Percentiles rank a stretch among this genome's conserved stretches.
Conservation (phyloP, 1,284 basidiomycete genomes). For the Limonomyces culmigenus region DNA sequence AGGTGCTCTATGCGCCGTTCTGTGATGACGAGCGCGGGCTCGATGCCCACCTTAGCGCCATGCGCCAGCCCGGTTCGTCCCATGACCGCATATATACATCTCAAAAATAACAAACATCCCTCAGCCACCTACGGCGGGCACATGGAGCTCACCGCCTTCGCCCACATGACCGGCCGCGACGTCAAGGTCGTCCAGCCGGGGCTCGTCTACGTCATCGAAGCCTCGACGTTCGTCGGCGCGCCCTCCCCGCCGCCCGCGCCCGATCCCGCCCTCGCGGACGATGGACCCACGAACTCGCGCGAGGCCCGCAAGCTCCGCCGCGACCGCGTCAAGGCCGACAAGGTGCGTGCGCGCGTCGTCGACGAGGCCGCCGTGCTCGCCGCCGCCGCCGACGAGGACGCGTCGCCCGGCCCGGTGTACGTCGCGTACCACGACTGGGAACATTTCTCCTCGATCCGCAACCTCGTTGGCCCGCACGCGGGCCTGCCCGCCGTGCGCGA, state of each 20-base stretch:
- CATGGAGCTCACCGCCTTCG: constrained; percentile 80
- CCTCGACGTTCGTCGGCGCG: constrained; percentile 7
- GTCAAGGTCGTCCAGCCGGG: constrained; percentile 89
- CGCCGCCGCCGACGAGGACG: constrained; percentile 9
- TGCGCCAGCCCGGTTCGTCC: constrained; percentile 51
- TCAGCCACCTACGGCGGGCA: constrained; percentile 82
- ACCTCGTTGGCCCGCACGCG: constrained; percentile 68
- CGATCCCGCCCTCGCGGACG: constrained; percentile 8
- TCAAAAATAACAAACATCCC: constrained; percentile 5
- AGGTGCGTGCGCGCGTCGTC: constrained; percentile 10
- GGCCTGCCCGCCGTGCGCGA: constrained; percentile 62
- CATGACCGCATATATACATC: constrained; percentile 5
- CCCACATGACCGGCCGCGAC: constrained; percentile 59
- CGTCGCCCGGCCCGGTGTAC: constrained; percentile 34
- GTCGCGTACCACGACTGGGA: constrained; percentile 87
- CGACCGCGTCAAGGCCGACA: constrained; percentile 19
- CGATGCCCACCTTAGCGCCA: constrained; percentile 52
- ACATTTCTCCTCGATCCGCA: constrained; percentile 86
- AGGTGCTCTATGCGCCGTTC: constrained; percentile 69
- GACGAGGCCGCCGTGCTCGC: constrained; percentile 14
- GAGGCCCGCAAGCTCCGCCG: constrained; percentile 17
- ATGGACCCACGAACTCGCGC: constrained; percentile 16
- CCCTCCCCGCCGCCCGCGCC: constrained; percentile 6
- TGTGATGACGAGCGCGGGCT: constrained; percentile 76
- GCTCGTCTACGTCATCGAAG: constrained; percentile 64